Evolutionary conservation across 1,139 yeast genomes (phyloP), one percentile per base, ranked within the genome.

Genomic region (Neolecta irregularis): DNA sequence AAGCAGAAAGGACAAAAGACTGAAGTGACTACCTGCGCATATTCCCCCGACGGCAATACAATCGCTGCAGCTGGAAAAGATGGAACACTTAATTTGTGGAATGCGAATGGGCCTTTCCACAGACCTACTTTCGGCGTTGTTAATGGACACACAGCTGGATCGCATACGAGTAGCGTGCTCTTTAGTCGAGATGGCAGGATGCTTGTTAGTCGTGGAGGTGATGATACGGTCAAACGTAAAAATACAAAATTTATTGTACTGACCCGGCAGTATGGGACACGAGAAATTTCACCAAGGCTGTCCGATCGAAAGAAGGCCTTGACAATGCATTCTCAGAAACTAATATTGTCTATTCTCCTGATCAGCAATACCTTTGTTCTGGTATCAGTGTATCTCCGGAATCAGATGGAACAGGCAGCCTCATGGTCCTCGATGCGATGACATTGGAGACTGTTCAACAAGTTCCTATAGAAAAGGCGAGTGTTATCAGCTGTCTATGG

Each of bases 361-460:
- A 50, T 23, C 51, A 51, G 5, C 38, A 46, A 28, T 44, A 46
- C 33, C 32, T 58, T 5, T 40, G 48, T 5, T 45, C 52, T 2
- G 57, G 53, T 18, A 39, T 50, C 9, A n/a, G 28, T 13, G 32
- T 34, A 32, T 41, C 42, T 6, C 34, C 41, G 7, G 23, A 32
- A 18, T 23, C 31, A 3, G 28, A 32, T 5, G 18, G 17, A 20
- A 35, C 36, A 9, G 47, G 48, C 8, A 36, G 42, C 5, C 39
- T 61, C 2, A 55, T 55, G 11, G 44, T 62, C 8, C 39, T 61
- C 20, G 62, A 60, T 39, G 48, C 46, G 25, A 50, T 60, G 1
- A 64, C 60, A 37, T 43, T 62, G 21, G 36, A 52, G 6, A 46
- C 56, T 1, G 35, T 57, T n/a, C 43, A 48, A 7, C 39, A 44